phyloP scores from a whole-genome alignment of 164 flowering plant genomes.

The Taxillus chinensis region DNA sequence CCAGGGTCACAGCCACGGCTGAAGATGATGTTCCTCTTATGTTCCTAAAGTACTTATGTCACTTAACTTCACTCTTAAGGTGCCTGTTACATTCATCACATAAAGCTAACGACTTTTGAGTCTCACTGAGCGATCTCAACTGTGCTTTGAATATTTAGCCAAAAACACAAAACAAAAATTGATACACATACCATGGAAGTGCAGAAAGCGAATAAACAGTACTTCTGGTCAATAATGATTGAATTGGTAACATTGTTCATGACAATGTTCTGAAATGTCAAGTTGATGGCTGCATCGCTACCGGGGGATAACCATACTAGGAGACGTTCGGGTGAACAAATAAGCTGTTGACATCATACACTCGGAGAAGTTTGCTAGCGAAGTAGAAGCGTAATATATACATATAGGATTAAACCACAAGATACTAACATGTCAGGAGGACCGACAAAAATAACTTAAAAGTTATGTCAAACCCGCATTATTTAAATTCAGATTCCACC shows the following conservation, averaged over 20 bases:
- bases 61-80: constrained; percentile 44
- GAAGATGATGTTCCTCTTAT: constrained; percentile 54
- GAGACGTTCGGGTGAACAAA: too few species aligned
- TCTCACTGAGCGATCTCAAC: not conserved
- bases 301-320: too few species aligned
- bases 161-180: not conserved
- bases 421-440: too few species aligned
- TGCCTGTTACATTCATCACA: constrained; percentile 22
- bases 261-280: constrained; percentile 48
- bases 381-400: too few species aligned
- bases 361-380: too few species aligned
- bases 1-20: constrained; percentile 35
- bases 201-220: constrained; percentile 43
- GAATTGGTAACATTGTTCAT: constrained; percentile 58
- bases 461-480: too few species aligned
- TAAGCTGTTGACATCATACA: too few species aligned
- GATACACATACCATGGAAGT: constrained; percentile 15
- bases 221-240: constrained; percentile 50
- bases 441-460: too few species aligned
- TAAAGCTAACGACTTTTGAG: too few species aligned
- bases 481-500: too few species aligned
- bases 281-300: constrained; percentile 34
- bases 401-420: too few species aligned
- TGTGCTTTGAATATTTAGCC: not conserved
- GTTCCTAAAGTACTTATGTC: constrained; percentile 41